Percentiles rank a stretch among this genome's conserved stretches.
These are phyloP conservation scores for Scenedesmus sp. DNA, from an alignment of 163 green algal species.

Conservation along the genomic window DNA sequence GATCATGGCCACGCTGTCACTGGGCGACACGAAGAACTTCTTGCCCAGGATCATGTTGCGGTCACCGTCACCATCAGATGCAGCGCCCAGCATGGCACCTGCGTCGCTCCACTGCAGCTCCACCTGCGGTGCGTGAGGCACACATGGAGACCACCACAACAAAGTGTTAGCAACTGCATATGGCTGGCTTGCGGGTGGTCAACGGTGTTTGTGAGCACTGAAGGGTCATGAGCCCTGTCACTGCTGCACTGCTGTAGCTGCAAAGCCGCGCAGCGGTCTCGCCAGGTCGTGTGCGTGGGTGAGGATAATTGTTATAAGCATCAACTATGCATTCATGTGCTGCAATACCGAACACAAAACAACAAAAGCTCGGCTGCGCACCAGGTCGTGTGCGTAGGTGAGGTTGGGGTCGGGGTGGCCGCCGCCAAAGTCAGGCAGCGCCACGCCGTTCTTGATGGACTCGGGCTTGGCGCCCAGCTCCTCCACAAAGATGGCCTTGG, in stretches of 20 bases:
- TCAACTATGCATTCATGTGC: no score
- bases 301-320: constrained; percentile 97
- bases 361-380: no score
- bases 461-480: constrained; percentile 84
- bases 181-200: not conserved
- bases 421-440: constrained; percentile 93
- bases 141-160: not conserved
- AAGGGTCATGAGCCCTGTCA: no score
- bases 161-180: no score
- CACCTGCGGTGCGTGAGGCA: constrained; percentile 62
- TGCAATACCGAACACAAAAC: no score
- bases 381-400: constrained; percentile 98
- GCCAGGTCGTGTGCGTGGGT: no score
- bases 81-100: constrained; percentile 90
- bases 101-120: constrained; percentile 86
- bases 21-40: constrained; percentile 98
- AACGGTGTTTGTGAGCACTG: not conserved
- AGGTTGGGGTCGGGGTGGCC: constrained; percentile 99
- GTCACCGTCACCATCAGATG: constrained; percentile 97
- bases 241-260: no score
- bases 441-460: constrained; percentile 84
- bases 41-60: constrained; percentile 99
- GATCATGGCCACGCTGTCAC: constrained; percentile 98
- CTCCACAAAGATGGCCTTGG: constrained; percentile 91
- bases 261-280: no score